Percentiles rank a stretch among this genome's conserved stretches.
Evolutionary conservation across 148 eudicot genomes (phyloP).

Genomic region (Amaranthus palmeri): DNA sequence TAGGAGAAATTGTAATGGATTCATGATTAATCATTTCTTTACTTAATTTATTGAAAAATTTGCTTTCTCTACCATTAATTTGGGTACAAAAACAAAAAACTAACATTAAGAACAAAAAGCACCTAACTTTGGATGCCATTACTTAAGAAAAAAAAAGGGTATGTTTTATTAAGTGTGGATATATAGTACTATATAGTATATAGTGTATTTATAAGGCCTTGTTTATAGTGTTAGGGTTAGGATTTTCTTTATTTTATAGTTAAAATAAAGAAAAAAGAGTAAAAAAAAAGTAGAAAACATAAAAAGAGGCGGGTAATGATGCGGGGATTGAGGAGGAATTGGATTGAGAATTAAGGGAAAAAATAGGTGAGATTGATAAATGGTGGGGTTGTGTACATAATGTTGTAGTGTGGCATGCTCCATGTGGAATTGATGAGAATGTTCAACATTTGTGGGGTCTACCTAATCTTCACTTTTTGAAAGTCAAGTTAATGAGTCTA

Average conservation of each 20-base stretch:
- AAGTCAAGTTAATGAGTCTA: too few species aligned
- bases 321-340: slow-evolving; percentile 31
- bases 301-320: slow-evolving; percentile 25
- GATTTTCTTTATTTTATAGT: slow-evolving; percentile 11
- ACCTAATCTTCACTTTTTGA: too few species aligned
- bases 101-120: slow-evolving; percentile 17
- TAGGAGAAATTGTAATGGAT: slow-evolving; percentile 14
- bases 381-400: slow-evolving; percentile 28
- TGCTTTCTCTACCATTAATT: slow-evolving; percentile 36
- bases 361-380: not conserved
- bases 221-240: not conserved
- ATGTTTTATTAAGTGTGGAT: not conserved
- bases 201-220: slow-evolving; percentile 18
- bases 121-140: slow-evolving; percentile 35
- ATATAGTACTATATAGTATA: too few species aligned
- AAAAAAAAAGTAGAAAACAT: not conserved
- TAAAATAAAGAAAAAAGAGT: slow-evolving; percentile 7
- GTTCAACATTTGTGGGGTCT: not conserved
- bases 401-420: slow-evolving; percentile 28
- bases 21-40: not conserved
- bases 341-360: slow-evolving; percentile 6
- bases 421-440: slow-evolving; percentile 27
- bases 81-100: slow-evolving; percentile 12
- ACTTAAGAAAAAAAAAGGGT: not conserved
- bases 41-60: slow-evolving; percentile 33